Conservation (phyloP, 306 rosid species). For the Parietaria judaica region DNA sequence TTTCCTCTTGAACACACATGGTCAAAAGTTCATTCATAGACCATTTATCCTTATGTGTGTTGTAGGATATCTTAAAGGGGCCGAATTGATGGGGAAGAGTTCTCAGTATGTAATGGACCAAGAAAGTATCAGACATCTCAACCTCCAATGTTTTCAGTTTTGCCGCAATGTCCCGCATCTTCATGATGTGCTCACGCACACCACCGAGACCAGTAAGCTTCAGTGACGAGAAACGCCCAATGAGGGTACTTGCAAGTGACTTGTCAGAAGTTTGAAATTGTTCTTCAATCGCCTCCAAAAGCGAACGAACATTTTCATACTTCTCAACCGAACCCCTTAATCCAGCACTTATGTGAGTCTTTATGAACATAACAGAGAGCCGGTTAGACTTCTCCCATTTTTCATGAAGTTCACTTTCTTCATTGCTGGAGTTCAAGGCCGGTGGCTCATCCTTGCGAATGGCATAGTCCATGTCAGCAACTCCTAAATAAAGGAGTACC, state of each 20-base stretch:
- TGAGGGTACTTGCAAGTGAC: background rate
- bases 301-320: background rate
- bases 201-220: background rate
- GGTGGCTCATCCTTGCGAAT: background rate
- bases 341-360: background rate
- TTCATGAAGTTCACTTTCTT: background rate
- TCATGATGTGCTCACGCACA: conserved; percentile 9
- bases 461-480: conserved; percentile 1
- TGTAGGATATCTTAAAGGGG: background rate
- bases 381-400: conserved; percentile 2
- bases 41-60: background rate
- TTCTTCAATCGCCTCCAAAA: background rate
- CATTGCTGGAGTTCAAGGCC: background rate
- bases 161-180: background rate
- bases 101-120: background rate
- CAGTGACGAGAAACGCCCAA: background rate
- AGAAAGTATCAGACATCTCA: conserved; percentile 1
- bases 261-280: conserved; percentile 5
- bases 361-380: background rate
- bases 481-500: conserved; percentile 1
- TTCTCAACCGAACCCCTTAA: background rate
- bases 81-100: background rate
- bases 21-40: conserved; percentile 9
- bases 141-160: conserved; percentile 1
- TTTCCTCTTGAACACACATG: conserved; percentile 10